phyloP scores from a whole-genome alignment of 768 basidiomycete species.

The Lentinula raphanica region DNA sequence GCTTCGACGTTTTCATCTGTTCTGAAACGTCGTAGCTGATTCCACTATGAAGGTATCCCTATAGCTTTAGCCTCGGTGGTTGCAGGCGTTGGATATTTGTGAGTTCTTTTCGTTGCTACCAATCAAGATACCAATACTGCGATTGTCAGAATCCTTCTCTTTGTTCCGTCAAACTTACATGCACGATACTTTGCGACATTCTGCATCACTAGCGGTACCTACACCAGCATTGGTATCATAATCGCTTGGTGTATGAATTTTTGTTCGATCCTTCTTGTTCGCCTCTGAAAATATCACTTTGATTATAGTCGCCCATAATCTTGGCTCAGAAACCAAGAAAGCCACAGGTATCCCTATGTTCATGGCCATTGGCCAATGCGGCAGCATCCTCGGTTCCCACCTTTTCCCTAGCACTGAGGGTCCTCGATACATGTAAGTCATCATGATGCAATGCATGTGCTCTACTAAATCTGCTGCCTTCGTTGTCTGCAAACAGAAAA shows the following conservation, averaged over 20 bases:
- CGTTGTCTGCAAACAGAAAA: constrained; percentile 31
- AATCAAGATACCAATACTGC: background rate
- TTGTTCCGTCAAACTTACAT: constrained; percentile 47
- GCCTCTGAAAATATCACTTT: background rate
- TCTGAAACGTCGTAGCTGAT: constrained; percentile 24
- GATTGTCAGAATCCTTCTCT: constrained; percentile 46
- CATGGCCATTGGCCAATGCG: constrained; percentile 77
- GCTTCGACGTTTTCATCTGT: background rate
- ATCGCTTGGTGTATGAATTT: constrained; percentile 69
- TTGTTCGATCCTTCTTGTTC: background rate
- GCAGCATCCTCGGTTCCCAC: constrained; percentile 71
- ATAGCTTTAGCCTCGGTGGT: constrained; percentile 40
- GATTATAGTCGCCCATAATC: constrained; percentile 60
- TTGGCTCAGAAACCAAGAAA: constrained; percentile 73
- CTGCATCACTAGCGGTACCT: constrained; percentile 72
- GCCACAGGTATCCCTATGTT: constrained; percentile 75
- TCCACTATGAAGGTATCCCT: constrained; percentile 32
- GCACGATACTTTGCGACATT: constrained; percentile 77
- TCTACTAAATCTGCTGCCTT: background rate
- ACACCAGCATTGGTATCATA: constrained; percentile 66
- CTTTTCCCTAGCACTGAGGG: constrained; percentile 61
- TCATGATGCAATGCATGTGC: background rate
- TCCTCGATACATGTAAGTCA: constrained; percentile 58
- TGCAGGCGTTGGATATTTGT: constrained; percentile 62
- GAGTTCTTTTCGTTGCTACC: constrained; percentile 13